Evolutionary conservation across 2,329 filamentous ascomycete species (phyloP).

Genomic region (Myriosclerotinia scirpicola): DNA sequence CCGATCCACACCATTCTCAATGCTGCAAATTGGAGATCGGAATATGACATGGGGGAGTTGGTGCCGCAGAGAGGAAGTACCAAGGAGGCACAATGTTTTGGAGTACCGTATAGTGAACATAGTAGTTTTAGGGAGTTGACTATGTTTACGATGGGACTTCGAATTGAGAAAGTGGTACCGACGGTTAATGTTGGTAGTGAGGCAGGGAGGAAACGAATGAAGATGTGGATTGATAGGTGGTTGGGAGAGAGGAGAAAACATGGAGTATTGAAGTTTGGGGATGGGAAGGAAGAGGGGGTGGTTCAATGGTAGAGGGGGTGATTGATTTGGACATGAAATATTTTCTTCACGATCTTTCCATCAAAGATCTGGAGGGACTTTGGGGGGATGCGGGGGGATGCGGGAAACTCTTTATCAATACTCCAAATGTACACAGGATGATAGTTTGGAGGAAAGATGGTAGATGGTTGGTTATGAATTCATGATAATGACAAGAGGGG

Average conservation of each 20-base stretch:
- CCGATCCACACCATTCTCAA: conserved; percentile 64
- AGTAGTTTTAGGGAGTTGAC: conserved; percentile 92
- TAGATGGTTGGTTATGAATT: not conserved
- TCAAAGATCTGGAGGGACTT: not conserved
- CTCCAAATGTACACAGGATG: too few relatives aligned
- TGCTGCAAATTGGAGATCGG: conserved; percentile 65
- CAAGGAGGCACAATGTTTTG: conserved; percentile 80
- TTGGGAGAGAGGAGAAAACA: conserved; percentile 56
- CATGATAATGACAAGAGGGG: not conserved
- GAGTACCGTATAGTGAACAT: conserved; percentile 94
- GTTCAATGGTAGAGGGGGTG: conserved; percentile 34
- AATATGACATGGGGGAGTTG: conserved; percentile 71
- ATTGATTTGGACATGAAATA: not conserved
- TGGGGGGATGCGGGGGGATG: too few relatives aligned
- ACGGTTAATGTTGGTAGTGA: conserved; percentile 81
- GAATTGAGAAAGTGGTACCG: conserved; percentile 87
- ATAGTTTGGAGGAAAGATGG: too few relatives aligned
- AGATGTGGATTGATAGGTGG: conserved; percentile 65
- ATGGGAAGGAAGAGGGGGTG: conserved; percentile 34
- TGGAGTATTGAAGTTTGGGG: conserved; percentile 48
- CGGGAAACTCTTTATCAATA: not conserved
- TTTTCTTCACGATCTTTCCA: not conserved
- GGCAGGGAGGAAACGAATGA: conserved; percentile 58
- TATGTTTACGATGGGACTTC: conserved; percentile 84
- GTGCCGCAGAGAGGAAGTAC: conserved; percentile 81